A percentile compares a stretch with the other conserved stretches of the same genome.
Conservation (phyloP, 148 eudicot genomes). For the Salicornia ramosissima region DNA sequence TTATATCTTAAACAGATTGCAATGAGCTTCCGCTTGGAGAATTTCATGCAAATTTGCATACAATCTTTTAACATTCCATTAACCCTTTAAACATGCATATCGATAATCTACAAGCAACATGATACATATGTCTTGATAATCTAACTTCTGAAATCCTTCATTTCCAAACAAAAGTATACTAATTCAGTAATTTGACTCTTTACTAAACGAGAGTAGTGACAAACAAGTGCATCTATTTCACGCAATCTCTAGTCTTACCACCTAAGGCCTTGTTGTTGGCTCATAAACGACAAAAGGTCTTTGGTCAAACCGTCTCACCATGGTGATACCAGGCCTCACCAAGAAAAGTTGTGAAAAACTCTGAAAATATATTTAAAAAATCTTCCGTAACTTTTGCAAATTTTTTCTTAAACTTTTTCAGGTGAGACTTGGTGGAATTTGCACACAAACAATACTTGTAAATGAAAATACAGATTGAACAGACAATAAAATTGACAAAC, state of each 20-base stretch:
- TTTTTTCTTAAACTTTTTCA: no score
- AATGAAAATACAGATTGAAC: neutral
- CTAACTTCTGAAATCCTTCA: neutral
- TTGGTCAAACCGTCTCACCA: no score
- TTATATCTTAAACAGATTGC: neutral
- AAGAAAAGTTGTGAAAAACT: no score
- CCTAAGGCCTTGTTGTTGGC: neutral
- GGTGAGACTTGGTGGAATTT: no score
- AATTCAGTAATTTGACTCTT: neutral
- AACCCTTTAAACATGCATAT: neutral
- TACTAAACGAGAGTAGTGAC: neutral
- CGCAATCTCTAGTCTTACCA: neutral
- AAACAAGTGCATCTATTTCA: neutral
- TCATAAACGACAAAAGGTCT: no score
- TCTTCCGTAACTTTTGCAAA: no score
- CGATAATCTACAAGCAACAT: neutral
- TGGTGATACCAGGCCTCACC: no score
- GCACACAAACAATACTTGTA: neutral
- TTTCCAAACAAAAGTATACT: neutral
- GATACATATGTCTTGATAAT: neutral
- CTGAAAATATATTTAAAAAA: no score
- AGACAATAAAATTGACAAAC: neutral
- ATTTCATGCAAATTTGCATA: neutral
- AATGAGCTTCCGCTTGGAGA: neutral
- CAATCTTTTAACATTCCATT: neutral